Evolutionary conservation across 2,329 filamentous ascomycete species (phyloP).

Genomic region (Nannizzia gypsea): DNA sequence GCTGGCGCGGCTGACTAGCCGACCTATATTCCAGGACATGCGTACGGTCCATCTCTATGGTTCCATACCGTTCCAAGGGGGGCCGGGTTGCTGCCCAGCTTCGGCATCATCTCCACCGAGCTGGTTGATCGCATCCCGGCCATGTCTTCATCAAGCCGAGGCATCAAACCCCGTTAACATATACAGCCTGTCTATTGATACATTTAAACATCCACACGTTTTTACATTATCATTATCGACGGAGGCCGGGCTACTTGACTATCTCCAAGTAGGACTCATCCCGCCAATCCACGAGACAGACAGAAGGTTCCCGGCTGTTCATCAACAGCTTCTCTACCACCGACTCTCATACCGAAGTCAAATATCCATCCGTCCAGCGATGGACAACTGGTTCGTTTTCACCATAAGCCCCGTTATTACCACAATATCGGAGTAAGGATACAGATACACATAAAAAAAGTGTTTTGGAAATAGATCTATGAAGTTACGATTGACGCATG

Average conservation of each 20-base stretch:
- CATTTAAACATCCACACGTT: not conserved
- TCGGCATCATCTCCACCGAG: not conserved
- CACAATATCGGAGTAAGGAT: not conserved
- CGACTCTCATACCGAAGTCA: not conserved
- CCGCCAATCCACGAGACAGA: not conserved
- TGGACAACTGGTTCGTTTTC: not conserved
- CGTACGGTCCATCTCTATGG: too few relatives aligned
- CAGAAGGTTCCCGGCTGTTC: not conserved
- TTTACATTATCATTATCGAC: not conserved
- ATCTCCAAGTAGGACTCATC: not conserved
- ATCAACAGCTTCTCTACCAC: too few relatives aligned
- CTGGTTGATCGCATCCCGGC: not conserved
- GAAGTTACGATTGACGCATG: not conserved
- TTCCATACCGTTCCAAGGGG: not conserved
- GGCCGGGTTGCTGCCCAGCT: not conserved
- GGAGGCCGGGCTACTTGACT: not conserved
- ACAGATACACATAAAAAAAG: not conserved
- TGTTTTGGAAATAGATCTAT: conserved; percentile 1
- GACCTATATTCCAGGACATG: not conserved
- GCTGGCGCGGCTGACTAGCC: conserved; percentile 13
- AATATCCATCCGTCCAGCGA: not conserved
- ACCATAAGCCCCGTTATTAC: not conserved
- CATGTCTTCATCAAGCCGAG: not conserved
- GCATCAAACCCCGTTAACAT: not conserved
- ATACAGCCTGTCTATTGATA: not conserved